Evolutionary conservation across 2,329 filamentous ascomycete species (phyloP), one percentile per base, ranked within the genome.

Genomic region (Neospermospora avenae): DNA sequence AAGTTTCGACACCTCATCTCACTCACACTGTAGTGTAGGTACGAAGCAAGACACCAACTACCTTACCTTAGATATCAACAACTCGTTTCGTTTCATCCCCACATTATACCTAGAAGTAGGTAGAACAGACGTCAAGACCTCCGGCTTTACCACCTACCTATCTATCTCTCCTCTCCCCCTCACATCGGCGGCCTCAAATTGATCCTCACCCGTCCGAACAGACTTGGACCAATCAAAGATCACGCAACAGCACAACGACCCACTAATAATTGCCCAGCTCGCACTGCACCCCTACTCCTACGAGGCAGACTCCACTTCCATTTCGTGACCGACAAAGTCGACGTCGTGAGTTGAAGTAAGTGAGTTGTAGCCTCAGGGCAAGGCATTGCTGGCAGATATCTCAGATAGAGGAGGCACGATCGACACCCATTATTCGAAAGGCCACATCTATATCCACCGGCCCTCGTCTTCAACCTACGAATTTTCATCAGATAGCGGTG

Each of bases 301-400:
- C 46, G 46, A 49, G 28, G n/a, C 34, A n/a, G 35, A 54, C 51
- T 54, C 51, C 51, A 54, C 51, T 48, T 45, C 6, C 11, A 14
- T 6, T 51, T 31, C 48, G 35, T 54, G 51, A 54, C 20, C 20
- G 51, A 42, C 51, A 54, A 54, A 41, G 22, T 54, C 22, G 24
- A 41, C 37, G 34, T 54, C 51, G 51, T 25, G 35, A 54, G 51
- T 41, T 39, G 35, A 39, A 8, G n/a, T 7, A n/a, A 42, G 39
- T n/a, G 20, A 62, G 28, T 48, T 52, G 60, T 20, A 62, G 60
- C 56, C 56, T 48, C 60, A 58, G 53, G 55, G 31, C 51, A 35
- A 14, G 20, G 48, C 42, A 48, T 45, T 55, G 22, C 55, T 60
- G 44, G 44, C 35, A 58, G 41, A 52, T 54, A 24, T 14, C 18